These are phyloP conservation scores for Camelina neglecta DNA, from an alignment of 345 rosid genomes.

Conservation along the genomic window DNA sequence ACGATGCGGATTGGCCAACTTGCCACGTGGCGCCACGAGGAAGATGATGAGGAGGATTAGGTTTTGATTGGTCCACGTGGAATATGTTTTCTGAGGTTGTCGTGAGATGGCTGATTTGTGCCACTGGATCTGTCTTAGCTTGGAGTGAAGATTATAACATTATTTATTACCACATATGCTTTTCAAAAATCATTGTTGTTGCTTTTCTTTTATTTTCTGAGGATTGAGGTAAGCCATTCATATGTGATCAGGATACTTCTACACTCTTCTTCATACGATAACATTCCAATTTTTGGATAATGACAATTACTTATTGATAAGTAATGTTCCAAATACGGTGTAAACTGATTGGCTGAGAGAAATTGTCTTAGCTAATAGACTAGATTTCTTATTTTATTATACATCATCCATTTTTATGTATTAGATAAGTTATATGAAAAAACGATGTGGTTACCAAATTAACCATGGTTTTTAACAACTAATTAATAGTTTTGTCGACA, in stretches of 20 bases:
- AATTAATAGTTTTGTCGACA: not conserved
- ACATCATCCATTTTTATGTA: not conserved
- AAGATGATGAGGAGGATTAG: conserved; percentile 28
- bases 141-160: conserved; percentile 32
- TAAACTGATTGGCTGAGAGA: conserved; percentile 22
- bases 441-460: not conserved
- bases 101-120: conserved; percentile 16
- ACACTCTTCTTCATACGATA: conserved; percentile 31
- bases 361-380: not conserved
- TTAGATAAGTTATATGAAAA: too few relatives aligned
- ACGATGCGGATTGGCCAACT: conserved; percentile 40
- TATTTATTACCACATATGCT: conserved; percentile 41
- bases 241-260: conserved; percentile 40
- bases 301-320: conserved; percentile 19
- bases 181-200: conserved; percentile 21
- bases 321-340: conserved; percentile 2
- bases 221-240: conserved; percentile 40
- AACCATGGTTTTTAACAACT: not conserved
- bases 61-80: conserved; percentile 46
- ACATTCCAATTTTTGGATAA: conserved; percentile 31
- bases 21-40: conserved; percentile 34
- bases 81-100: conserved; percentile 31
- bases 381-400: not conserved
- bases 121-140: conserved; percentile 28
- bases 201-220: conserved; percentile 1